These are phyloP conservation scores for Wakefieldia striispora DNA, from an alignment of 768 basidiomycete species.

Conservation along the genomic window DNA sequence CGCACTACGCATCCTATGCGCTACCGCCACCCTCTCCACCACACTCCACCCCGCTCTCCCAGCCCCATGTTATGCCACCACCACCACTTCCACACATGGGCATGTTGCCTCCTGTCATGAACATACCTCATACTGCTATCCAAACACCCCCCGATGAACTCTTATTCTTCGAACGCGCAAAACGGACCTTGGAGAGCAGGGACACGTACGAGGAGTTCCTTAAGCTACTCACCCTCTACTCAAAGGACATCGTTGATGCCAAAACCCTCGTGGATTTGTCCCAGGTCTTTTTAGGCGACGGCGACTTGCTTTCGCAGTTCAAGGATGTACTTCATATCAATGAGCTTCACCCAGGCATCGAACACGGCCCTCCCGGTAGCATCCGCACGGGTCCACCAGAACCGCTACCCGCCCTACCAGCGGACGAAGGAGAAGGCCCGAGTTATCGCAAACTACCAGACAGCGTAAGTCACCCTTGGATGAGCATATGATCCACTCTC, in stretches of 20 bases:
- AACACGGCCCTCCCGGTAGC: constrained; percentile 75
- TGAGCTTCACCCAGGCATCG: constrained; percentile 54
- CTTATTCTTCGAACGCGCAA: constrained; percentile 92
- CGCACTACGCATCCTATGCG: constrained; percentile 41
- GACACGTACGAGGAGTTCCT: constrained; percentile 92
- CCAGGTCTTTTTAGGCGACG: constrained; percentile 78
- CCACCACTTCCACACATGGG: constrained; percentile 26
- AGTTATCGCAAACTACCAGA: constrained; percentile 90
- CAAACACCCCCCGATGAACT: constrained; percentile 67
- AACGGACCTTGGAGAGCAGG: constrained; percentile 69
- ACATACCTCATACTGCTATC: constrained; percentile 29
- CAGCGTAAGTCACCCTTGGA: constrained; percentile 56
- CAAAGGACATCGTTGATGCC: constrained; percentile 87
- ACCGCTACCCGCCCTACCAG: constrained; percentile 71
- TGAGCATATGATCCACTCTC: not conserved
- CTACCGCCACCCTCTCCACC: constrained; percentile 41
- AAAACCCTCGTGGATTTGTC: constrained; percentile 79
- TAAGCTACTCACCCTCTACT: constrained; percentile 87
- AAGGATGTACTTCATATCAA: constrained; percentile 84
- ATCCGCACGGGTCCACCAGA: constrained; percentile 76
- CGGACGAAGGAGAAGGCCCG: constrained; percentile 85
- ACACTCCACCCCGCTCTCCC: constrained; percentile 20
- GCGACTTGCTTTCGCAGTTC: constrained; percentile 79
- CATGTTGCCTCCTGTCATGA: constrained; percentile 23
- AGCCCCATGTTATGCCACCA: constrained; percentile 29